Evolutionary conservation across 805 yeast genomes (phyloP).

Genomic region (Pichia kluyveri): DNA sequence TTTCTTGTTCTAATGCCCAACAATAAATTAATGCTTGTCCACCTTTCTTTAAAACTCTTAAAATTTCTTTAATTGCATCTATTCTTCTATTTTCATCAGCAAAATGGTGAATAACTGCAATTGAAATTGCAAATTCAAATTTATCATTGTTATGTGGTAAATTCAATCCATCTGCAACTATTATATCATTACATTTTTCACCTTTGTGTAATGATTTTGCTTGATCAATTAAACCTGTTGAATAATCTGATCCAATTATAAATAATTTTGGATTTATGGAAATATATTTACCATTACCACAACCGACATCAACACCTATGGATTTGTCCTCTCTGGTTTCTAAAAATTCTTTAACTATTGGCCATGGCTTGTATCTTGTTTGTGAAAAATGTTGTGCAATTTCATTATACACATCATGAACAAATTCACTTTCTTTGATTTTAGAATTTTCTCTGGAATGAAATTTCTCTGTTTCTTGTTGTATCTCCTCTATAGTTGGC

Average conservation of each 20-base stretch:
- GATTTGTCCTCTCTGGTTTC: conserved; percentile 38
- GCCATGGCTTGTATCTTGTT: conserved; percentile 97
- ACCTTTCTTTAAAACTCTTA: conserved; percentile 41
- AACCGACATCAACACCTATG: conserved; percentile 88
- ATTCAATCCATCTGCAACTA: conserved; percentile 73
- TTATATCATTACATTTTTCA: conserved; percentile 37
- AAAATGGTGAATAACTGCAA: conserved; percentile 95
- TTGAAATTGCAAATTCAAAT: conserved; percentile 80
- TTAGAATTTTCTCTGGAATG: conserved; percentile 33
- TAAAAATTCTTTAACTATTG: conserved; percentile 74
- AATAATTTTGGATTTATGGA: conserved; percentile 58
- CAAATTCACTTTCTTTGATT: conserved; percentile 63
- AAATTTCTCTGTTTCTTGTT: conserved; percentile 21
- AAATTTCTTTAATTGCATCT: conserved; percentile 61
- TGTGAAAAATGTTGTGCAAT: conserved; percentile 91
- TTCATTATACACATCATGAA: conserved; percentile 87
- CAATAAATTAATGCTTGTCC: conserved; percentile 81
- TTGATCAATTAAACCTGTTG: conserved; percentile 59
- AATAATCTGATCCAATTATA: conserved; percentile 68
- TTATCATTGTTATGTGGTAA: conserved; percentile 43
- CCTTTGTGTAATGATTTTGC: conserved; percentile 36
- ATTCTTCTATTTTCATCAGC: conserved; percentile 75
- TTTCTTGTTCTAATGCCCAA: conserved; percentile 94
- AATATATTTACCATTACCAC: conserved; percentile 94
- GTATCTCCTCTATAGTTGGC: conserved; percentile 23